Evolutionary conservation across 2,329 filamentous ascomycete genomes (phyloP).

Genomic region (Ophiosphaerella korrae): DNA sequence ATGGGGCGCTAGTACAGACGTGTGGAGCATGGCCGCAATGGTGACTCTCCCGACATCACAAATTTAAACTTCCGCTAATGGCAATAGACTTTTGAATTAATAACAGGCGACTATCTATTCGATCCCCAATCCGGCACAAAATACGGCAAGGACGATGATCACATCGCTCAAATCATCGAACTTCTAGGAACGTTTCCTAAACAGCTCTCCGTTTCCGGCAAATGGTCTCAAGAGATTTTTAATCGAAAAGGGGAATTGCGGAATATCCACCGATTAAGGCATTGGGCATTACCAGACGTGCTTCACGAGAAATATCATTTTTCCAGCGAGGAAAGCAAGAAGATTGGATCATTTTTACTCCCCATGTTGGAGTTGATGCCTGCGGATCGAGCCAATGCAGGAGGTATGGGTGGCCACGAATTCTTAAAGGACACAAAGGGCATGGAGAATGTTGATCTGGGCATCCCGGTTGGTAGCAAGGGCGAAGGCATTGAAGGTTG

Average conservation of each 20-base stretch:
- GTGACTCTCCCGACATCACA: conserved; percentile 58
- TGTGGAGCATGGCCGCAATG: conserved; percentile 99
- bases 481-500: conserved; percentile 95
- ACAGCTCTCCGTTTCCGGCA: conserved; percentile 86
- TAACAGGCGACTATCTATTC: conserved; percentile 97
- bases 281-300: conserved; percentile 94
- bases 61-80: conserved; percentile 13
- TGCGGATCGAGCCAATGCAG: conserved; percentile 89
- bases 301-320: conserved; percentile 97
- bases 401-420: conserved; percentile 85
- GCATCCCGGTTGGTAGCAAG: conserved; percentile 76
- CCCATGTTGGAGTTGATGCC: conserved; percentile 92
- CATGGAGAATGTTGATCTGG: conserved; percentile 80
- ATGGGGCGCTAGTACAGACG: conserved; percentile 99
- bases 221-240: conserved; percentile 99
- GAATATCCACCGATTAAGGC: conserved; percentile 93
- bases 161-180: conserved; percentile 98
- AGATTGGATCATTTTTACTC: conserved; percentile 79
- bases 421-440: conserved; percentile 87
- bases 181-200: conserved; percentile 92
- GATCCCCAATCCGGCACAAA: conserved; percentile 98
- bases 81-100: conserved; percentile 89
- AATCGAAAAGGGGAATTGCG: conserved; percentile 96
- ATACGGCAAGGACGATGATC: conserved; percentile 98
- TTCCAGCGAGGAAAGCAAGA: conserved; percentile 77